Conservation (phyloP, 768 basidiomycete genomes). For the Pleurotus eryngii region DNA sequence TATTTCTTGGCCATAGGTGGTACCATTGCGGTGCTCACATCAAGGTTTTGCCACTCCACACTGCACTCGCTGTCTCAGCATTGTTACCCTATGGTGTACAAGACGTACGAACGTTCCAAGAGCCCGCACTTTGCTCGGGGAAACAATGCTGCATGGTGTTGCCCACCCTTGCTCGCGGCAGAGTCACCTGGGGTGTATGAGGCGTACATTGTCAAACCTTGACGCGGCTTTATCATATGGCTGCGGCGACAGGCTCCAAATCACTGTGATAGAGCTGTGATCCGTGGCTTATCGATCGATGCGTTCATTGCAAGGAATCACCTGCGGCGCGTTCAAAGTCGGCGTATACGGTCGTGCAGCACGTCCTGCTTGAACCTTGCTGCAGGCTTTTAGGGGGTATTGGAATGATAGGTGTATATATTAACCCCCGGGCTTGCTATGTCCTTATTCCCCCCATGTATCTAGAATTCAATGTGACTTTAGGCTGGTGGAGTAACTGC, state of each 20-base stretch:
- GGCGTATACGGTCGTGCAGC: background rate
- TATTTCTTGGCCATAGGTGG: background rate
- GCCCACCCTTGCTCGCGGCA: background rate
- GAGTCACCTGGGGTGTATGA: background rate
- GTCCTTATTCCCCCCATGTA: constrained; percentile 2
- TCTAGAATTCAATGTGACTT: background rate
- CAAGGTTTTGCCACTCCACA: background rate
- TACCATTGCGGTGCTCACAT: background rate
- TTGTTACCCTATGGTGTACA: background rate
- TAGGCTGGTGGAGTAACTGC: background rate
- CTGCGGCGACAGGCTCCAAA: background rate
- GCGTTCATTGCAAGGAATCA: background rate
- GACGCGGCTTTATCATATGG: constrained; percentile 4
- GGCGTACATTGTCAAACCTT: background rate
- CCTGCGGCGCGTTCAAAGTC: background rate
- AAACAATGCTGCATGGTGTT: background rate
- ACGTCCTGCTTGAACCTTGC: no score
- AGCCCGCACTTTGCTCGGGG: background rate
- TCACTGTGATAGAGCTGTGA: constrained; percentile 3
- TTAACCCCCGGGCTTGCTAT: background rate
- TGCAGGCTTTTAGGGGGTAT: no score
- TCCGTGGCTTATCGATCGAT: constrained; percentile 8
- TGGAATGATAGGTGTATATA: background rate
- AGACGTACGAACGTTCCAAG: background rate
- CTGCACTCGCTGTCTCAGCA: background rate